Percentiles rank a stretch among this genome's conserved stretches.
phyloP scores from a whole-genome alignment of 768 basidiomycete genomes.

The Tulasnella sp. region DNA sequence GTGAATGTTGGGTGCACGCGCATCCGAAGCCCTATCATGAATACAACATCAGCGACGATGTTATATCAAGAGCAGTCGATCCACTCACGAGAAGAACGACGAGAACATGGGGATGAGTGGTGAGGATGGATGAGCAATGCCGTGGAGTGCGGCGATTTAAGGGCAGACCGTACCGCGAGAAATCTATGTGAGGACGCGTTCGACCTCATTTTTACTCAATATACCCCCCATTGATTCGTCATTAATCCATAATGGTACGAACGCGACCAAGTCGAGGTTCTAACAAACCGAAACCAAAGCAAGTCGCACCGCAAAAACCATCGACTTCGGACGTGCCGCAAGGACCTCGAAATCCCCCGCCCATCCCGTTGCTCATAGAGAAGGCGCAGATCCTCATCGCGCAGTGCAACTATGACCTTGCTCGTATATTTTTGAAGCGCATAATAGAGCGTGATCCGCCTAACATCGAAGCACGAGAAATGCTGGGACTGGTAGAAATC shows the following conservation, averaged over 20 bases:
- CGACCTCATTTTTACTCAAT: slow-evolving; percentile 8
- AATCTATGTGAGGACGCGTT: neutral
- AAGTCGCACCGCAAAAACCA: neutral
- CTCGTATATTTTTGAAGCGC: slow-evolving; percentile 52
- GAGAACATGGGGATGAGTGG: slow-evolving; percentile 52
- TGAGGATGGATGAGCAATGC: slow-evolving; percentile 5
- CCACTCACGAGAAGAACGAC: slow-evolving; percentile 61
- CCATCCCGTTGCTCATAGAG: slow-evolving; percentile 46
- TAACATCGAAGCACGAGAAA: slow-evolving; percentile 61
- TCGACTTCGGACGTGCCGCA: slow-evolving; percentile 19
- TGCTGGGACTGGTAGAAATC: slow-evolving; percentile 64
- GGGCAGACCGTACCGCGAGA: slow-evolving; percentile 8
- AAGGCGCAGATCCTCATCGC: slow-evolving; percentile 72
- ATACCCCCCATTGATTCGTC: neutral
- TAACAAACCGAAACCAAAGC: neutral
- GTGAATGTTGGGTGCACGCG: slow-evolving; percentile 60
- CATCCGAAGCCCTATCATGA: slow-evolving; percentile 9
- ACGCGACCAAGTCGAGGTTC: neutral
- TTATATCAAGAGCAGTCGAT: neutral
- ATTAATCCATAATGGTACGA: neutral
- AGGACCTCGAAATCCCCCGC: too few relatives aligned
- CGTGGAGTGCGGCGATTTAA: neutral
- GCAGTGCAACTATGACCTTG: slow-evolving; percentile 77
- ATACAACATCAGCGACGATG: neutral
- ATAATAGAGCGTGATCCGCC: slow-evolving; percentile 50